Percentiles rank a stretch among this genome's conserved stretches.
Evolutionary conservation across 208 protist genomes (phyloP).

Genomic region (Wallacemonas sp.): DNA sequence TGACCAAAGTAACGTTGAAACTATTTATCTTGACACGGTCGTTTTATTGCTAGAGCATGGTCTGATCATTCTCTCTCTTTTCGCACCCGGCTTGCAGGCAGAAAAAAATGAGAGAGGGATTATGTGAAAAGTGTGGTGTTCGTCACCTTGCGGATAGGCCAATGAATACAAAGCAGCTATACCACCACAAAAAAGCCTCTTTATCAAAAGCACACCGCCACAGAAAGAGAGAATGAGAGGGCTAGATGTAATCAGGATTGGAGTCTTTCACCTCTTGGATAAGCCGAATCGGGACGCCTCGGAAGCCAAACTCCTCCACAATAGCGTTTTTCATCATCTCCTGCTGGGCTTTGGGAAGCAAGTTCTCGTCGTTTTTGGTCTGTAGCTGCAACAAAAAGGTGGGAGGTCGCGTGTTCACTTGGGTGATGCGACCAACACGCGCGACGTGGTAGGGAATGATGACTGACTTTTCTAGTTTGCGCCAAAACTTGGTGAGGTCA

Average conservation of each 20-base stretch:
- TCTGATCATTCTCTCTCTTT: too few relatives aligned
- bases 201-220: too few relatives aligned
- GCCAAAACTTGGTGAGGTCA: constrained; percentile 87
- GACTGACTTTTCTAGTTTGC: constrained; percentile 90
- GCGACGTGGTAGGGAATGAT: constrained; percentile 89
- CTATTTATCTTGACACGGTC: too few relatives aligned
- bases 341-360: constrained; percentile 72
- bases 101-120: too few relatives aligned
- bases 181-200: too few relatives aligned
- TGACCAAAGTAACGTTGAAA: too few relatives aligned
- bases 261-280: constrained; percentile 90
- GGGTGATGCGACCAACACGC: constrained; percentile 80
- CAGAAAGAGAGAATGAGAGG: background rate
- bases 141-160: too few relatives aligned
- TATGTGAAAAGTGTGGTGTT: too few relatives aligned
- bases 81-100: too few relatives aligned
- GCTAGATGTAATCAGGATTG: constrained; percentile 90
- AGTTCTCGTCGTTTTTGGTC: constrained; percentile 85
- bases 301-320: constrained; percentile 91
- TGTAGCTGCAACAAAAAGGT: constrained; percentile 89
- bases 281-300: constrained; percentile 84
- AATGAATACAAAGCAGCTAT: too few relatives aligned
- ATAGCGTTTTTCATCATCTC: constrained; percentile 93
- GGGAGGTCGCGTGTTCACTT: constrained; percentile 86
- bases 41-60: too few relatives aligned